phyloP scores from a whole-genome alignment of 2,329 filamentous ascomycete genomes.

The Plectosphaerella sp. region DNA sequence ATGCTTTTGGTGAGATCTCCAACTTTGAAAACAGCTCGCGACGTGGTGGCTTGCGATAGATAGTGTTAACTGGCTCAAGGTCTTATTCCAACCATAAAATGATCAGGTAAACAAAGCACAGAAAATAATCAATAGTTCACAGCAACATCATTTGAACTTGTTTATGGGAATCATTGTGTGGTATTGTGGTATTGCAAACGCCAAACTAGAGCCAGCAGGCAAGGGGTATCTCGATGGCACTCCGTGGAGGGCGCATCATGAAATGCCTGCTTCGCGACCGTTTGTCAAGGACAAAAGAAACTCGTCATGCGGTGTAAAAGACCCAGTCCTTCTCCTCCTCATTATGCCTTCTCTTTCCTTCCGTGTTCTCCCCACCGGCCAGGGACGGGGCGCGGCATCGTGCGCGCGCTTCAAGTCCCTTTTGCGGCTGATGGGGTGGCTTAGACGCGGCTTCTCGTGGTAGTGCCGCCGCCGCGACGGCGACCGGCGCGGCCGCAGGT shows the following conservation, averaged over 20 bases:
- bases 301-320: not conserved
- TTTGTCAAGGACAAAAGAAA: not conserved
- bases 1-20: too few relatives aligned
- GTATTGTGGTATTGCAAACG: conserved; percentile 9
- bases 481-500: conserved; percentile 45
- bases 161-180: conserved; percentile 6
- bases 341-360: not conserved
- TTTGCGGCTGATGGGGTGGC: conserved; percentile 2
- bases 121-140: not conserved
- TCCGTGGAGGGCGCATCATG: not conserved
- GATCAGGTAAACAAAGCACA: too few relatives aligned
- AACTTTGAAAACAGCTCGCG: too few relatives aligned
- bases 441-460: conserved; percentile 26
- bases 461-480: conserved; percentile 14
- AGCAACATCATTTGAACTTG: not conserved
- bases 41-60: too few relatives aligned
- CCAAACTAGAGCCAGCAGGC: not conserved
- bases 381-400: not conserved
- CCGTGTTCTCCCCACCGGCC: not conserved
- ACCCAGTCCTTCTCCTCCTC: not conserved
- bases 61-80: too few relatives aligned
- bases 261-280: conserved; percentile 2
- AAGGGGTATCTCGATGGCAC: not conserved
- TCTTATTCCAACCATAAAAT: too few relatives aligned
- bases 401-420: not conserved